These are phyloP conservation scores for Fusarium sp. DNA, from an alignment of 2,329 filamentous ascomycete species.

Conservation along the genomic window DNA sequence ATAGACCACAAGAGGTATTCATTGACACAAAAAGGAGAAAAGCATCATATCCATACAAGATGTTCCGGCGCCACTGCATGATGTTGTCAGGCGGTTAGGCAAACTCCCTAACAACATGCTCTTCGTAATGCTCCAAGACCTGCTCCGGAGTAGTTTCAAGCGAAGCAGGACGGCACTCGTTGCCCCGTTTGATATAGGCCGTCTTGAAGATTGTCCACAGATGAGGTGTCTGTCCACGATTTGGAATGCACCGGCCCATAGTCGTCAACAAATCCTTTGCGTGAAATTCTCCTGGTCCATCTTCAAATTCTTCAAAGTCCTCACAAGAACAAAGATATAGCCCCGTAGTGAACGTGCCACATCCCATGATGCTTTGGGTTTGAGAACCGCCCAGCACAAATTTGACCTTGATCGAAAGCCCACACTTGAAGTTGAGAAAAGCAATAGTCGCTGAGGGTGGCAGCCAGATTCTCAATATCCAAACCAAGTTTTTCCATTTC, in stretches of 20 bases:
- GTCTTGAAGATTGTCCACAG: not conserved
- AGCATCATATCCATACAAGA: too few species aligned
- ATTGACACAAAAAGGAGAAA: too few species aligned
- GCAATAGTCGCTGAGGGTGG: not conserved
- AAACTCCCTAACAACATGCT: not conserved
- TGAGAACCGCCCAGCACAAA: not conserved
- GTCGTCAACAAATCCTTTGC: fast-evolving
- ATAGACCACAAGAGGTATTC: too few species aligned
- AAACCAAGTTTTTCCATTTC: not conserved
- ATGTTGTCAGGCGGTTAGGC: too few species aligned
- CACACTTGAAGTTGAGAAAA: not conserved
- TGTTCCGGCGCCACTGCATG: too few species aligned
- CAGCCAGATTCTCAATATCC: not conserved
- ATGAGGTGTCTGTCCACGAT: not conserved
- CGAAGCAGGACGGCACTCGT: not conserved
- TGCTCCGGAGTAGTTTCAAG: not conserved
- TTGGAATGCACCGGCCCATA: not conserved
- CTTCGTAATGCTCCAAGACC: not conserved
- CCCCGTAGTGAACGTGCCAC: not conserved
- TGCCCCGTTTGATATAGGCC: not conserved
- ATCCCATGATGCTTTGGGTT: too few species aligned
- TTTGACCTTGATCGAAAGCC: not conserved
- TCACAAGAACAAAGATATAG: not conserved
- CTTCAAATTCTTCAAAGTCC: not conserved
- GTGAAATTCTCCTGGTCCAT: not conserved